A percentile compares a stretch with the other conserved stretches of the same genome.
These are phyloP conservation scores for Plenodomus biglobosus DNA, from an alignment of 2,329 filamentous ascomycete genomes.

Conservation along the genomic window DNA sequence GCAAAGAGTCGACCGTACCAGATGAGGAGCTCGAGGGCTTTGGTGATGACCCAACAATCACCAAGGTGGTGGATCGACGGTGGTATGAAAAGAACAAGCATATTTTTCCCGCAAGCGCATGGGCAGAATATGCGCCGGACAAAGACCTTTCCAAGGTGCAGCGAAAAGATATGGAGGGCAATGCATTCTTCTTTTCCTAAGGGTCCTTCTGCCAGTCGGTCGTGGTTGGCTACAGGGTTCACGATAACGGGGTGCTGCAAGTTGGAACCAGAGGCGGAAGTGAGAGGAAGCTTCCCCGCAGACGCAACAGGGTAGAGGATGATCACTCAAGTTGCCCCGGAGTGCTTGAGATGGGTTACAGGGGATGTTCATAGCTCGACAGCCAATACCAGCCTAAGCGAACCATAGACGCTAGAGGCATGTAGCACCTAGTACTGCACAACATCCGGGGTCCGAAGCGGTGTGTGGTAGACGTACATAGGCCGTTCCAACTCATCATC, in stretches of 20 bases:
- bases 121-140: slow-evolving; percentile 91
- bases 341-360: neutral
- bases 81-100: slow-evolving; percentile 99
- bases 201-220: neutral
- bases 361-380: slow-evolving; percentile 4
- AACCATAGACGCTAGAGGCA: slow-evolving; percentile 12
- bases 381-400: slow-evolving; percentile 17
- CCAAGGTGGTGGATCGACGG: slow-evolving; percentile 91
- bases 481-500: slow-evolving; percentile 1
- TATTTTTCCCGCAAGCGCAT: slow-evolving; percentile 93
- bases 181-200: slow-evolving; percentile 75
- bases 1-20: slow-evolving; percentile 46
- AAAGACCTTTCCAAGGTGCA: slow-evolving; percentile 79
- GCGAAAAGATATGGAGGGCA: slow-evolving; percentile 82
- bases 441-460: slow-evolving; percentile 24
- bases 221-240: neutral
- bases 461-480: slow-evolving; percentile 23
- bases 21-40: slow-evolving; percentile 66
- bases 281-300: neutral
- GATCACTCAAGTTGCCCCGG: neutral
- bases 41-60: slow-evolving; percentile 74
- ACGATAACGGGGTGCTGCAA: neutral
- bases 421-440: no score
- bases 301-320: neutral
- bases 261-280: slow-evolving; percentile 2